Percentiles rank a stretch among this genome's conserved stretches.
phyloP scores from a whole-genome alignment of 176 grass and related monocot species.

The Rhynchospora pubera region DNA sequence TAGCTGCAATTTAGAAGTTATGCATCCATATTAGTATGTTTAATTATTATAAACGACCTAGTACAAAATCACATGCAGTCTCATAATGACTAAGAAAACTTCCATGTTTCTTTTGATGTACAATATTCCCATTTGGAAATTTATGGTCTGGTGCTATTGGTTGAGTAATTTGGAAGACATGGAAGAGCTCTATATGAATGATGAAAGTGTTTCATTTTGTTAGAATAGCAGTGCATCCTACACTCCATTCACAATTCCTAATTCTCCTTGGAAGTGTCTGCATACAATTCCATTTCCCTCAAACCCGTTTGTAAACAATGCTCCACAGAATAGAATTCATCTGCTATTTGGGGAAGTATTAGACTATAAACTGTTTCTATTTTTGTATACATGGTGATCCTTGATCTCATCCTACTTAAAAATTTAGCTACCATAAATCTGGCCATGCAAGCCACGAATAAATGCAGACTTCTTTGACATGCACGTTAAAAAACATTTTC shows the following conservation, averaged over 20 bases:
- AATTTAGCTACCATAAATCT: background rate
- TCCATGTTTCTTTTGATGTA: background rate
- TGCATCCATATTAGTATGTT: constrained; percentile 5
- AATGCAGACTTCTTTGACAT: background rate
- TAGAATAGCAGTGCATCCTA: background rate
- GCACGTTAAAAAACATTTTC: background rate
- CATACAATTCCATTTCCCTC: background rate
- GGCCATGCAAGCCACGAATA: background rate
- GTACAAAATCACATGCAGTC: background rate
- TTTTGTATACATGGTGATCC: no score
- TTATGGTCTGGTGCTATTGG: background rate
- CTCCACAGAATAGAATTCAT: background rate
- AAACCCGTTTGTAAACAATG: background rate
- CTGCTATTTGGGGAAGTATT: background rate
- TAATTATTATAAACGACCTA: background rate
- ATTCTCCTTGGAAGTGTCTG: background rate
- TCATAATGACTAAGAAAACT: background rate
- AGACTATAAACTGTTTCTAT: no score
- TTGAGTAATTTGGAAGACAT: background rate
- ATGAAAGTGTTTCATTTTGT: background rate
- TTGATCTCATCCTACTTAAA: no score
- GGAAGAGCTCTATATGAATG: background rate
- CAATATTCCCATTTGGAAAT: background rate
- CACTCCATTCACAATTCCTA: background rate
- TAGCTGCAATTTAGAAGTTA: constrained; percentile 33